Evolutionary conservation across 352 stramenopile genomes (phyloP).

Genomic region (Pythium pyrilobum): DNA sequence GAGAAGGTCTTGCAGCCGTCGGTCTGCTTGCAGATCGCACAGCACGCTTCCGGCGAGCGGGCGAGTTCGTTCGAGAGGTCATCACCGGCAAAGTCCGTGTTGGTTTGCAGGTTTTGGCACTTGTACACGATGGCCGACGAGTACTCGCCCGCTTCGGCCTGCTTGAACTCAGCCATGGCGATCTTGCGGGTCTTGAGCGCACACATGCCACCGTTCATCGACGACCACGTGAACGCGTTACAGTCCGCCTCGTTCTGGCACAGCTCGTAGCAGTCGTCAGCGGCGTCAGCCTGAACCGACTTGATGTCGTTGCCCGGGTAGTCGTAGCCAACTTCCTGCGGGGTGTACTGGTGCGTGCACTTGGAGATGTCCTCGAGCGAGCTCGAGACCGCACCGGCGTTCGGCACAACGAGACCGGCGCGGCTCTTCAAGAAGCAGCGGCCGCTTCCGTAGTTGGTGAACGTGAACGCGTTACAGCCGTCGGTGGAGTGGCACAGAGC

Average conservation of each 20-base stretch:
- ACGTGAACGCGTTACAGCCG: constrained; percentile 24
- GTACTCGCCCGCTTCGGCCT: background rate
- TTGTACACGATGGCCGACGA: constrained; percentile 30
- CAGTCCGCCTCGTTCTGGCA: constrained; percentile 13
- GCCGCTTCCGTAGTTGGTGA: constrained; percentile 20
- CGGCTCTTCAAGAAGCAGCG: constrained; percentile 30
- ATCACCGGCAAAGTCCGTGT: constrained; percentile 21
- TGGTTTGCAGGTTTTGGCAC: constrained; percentile 19
- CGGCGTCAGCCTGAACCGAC: background rate
- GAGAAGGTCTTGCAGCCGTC: constrained; percentile 24
- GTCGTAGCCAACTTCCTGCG: constrained; percentile 17
- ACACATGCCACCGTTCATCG: constrained; percentile 17
- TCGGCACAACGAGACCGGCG: constrained; percentile 19
- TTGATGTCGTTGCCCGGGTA: constrained; percentile 26
- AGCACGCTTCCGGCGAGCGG: constrained; percentile 25
- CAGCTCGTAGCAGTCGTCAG: constrained; percentile 18
- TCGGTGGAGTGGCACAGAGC: constrained; percentile 18
- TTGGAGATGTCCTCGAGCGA: constrained; percentile 25
- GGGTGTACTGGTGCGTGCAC: constrained; percentile 19
- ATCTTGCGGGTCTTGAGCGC: constrained; percentile 27
- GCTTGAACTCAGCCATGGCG: background rate
- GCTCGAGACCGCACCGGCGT: constrained; percentile 14
- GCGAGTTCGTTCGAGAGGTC: constrained; percentile 19
- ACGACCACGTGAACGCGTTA: constrained; percentile 28
- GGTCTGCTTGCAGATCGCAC: constrained; percentile 23